phyloP scores from a whole-genome alignment of 495 filamentous ascomycete species.

The Chaetomium cochliodes region DNA sequence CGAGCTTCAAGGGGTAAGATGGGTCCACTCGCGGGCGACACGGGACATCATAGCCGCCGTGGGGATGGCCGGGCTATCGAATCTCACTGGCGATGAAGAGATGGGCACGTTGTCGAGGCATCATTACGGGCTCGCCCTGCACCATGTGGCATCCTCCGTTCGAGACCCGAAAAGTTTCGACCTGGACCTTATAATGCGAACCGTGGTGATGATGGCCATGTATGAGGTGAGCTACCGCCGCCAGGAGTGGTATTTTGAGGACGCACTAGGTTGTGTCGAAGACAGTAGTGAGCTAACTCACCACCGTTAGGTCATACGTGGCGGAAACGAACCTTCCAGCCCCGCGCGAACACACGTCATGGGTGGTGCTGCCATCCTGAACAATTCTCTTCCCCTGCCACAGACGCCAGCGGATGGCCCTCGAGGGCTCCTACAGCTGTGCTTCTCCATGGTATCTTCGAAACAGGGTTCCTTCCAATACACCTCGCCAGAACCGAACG shows the following conservation, averaged over 20 bases:
- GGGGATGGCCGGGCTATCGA: slow-evolving; percentile 46
- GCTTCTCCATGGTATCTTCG: slow-evolving; percentile 45
- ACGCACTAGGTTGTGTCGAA: not conserved
- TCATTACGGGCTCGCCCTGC: slow-evolving; percentile 46
- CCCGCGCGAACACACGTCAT: slow-evolving; percentile 47
- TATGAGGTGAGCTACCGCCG: slow-evolving; percentile 43
- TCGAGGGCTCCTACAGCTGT: slow-evolving; percentile 42
- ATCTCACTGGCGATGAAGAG: slow-evolving; percentile 44
- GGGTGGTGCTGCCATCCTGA: slow-evolving; percentile 45
- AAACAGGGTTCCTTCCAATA: slow-evolving; percentile 24
- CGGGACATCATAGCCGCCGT: slow-evolving; percentile 48
- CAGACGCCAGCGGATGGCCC: slow-evolving; percentile 32
- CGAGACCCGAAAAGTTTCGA: slow-evolving; percentile 28
- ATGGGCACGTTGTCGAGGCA: slow-evolving; percentile 41
- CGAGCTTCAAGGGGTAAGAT: slow-evolving; percentile 30
- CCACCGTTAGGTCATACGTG: slow-evolving; percentile 26
- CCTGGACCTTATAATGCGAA: slow-evolving; percentile 35
- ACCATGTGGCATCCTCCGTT: slow-evolving; percentile 38
- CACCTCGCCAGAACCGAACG: slow-evolving; percentile 24
- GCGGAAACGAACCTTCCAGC: slow-evolving; percentile 28
- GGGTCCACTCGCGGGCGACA: slow-evolving; percentile 33
- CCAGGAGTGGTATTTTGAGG: no score
- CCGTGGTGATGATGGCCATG: slow-evolving; percentile 46
- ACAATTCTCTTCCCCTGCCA: slow-evolving; percentile 35
- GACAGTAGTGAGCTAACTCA: not conserved